These are phyloP conservation scores for Diaporthe longicolla DNA, from an alignment of 2,329 filamentous ascomycete species.

Conservation along the genomic window DNA sequence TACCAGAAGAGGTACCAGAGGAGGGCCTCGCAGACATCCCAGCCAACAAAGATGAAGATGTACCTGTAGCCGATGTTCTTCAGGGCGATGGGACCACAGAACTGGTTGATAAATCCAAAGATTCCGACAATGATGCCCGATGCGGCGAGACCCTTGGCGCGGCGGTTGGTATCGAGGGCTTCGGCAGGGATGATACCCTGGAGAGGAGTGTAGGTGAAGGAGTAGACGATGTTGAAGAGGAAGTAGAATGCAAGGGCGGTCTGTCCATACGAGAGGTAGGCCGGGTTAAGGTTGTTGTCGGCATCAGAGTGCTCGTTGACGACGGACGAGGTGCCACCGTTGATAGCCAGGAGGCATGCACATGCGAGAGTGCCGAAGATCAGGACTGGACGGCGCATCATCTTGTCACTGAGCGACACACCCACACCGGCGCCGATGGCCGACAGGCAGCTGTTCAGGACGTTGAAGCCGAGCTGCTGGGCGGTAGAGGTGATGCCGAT, in stretches of 20 bases:
- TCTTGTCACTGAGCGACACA: conserved; percentile 59
- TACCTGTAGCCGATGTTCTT: conserved; percentile 59
- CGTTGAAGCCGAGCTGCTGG: conserved; percentile 59
- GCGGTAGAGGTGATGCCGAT: conserved; percentile 55
- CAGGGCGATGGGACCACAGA: conserved; percentile 61
- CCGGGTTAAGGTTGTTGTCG: conserved; percentile 50
- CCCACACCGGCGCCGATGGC: conserved; percentile 61
- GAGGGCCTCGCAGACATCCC: conserved; percentile 59
- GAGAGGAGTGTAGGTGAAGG: conserved; percentile 65
- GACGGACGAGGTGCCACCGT: conserved; percentile 59
- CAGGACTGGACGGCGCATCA: conserved; percentile 62
- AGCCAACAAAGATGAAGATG: conserved; percentile 63
- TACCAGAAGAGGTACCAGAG: conserved; percentile 63
- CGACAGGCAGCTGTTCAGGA: conserved; percentile 62
- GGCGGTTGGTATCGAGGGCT: conserved; percentile 62
- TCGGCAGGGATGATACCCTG: conserved; percentile 63
- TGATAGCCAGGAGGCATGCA: conserved; percentile 58
- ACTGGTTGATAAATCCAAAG: conserved; percentile 64
- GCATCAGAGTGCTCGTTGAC: conserved; percentile 49
- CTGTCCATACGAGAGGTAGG: conserved; percentile 53
- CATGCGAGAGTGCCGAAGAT: conserved; percentile 60
- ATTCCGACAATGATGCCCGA: conserved; percentile 61
- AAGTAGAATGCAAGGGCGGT: conserved; percentile 63
- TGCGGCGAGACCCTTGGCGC: conserved; percentile 62
- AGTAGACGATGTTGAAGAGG: conserved; percentile 64